Evolutionary conservation across 768 basidiomycete genomes (phyloP).

Genomic region (Lentinula edodes): DNA sequence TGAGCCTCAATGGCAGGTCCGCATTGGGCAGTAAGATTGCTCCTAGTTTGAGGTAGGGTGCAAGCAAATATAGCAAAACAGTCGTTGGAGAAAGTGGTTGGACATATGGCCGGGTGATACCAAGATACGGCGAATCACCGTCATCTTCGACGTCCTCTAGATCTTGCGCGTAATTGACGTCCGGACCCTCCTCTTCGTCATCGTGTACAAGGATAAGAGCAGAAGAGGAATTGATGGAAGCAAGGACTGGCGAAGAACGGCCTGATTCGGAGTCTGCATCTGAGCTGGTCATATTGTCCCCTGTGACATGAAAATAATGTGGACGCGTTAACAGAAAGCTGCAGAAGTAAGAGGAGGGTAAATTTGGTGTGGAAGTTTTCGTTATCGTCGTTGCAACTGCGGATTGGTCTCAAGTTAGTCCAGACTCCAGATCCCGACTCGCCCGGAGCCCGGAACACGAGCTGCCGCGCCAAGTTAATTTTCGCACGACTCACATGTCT

Average conservation of each 20-base stretch:
- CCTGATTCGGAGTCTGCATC: conserved; percentile 9
- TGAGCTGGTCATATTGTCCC: not conserved
- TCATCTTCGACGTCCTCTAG: conserved; percentile 35
- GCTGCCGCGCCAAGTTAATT: not conserved
- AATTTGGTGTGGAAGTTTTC: no score
- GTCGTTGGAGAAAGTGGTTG: conserved; percentile 52
- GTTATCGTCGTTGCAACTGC: not conserved
- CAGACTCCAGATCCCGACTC: not conserved
- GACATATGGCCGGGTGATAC: conserved; percentile 35
- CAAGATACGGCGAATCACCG: conserved; percentile 39
- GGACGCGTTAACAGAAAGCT: not conserved
- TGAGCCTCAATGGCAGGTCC: conserved; percentile 40
- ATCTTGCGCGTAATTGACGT: conserved; percentile 15
- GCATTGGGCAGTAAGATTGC: conserved; percentile 56
- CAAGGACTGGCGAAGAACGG: conserved; percentile 17
- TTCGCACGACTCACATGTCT: conserved; percentile 3
- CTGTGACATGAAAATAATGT: not conserved
- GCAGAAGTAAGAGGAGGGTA: no score
- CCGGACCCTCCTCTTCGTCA: conserved; percentile 30
- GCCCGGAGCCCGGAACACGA: not conserved
- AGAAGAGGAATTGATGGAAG: conserved; percentile 36
- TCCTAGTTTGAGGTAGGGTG: conserved; percentile 67
- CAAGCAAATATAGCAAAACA: conserved; percentile 65
- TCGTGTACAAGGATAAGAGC: conserved; percentile 61
- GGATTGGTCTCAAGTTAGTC: not conserved